Conservation (phyloP, 176 grass and related monocot species). For the Microstegium vimineum region DNA sequence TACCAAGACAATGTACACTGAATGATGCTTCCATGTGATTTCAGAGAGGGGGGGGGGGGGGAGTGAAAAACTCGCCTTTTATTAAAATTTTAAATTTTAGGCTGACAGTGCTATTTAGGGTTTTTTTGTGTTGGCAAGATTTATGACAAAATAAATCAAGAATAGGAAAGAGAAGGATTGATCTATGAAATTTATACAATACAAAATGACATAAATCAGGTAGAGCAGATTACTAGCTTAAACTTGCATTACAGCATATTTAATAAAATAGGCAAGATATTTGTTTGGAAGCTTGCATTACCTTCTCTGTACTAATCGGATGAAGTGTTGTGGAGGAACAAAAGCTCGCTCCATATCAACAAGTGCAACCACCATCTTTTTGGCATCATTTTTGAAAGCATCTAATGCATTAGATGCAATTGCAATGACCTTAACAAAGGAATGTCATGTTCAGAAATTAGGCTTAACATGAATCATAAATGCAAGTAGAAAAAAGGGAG, state of each 20-base stretch:
- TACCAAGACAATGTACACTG: constrained; percentile 14
- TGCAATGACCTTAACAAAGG: constrained; percentile 71
- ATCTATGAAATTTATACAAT: not conserved
- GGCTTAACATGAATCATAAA: constrained; percentile 8
- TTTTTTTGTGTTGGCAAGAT: too few relatives aligned
- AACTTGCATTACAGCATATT: not conserved
- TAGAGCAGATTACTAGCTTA: constrained; percentile 1
- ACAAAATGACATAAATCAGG: not conserved
- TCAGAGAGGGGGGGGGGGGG: too few relatives aligned
- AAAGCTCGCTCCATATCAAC: constrained; percentile 98
- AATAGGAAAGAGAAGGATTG: not conserved
- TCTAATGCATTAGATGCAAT: constrained; percentile 84
- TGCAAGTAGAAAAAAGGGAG: not conserved
- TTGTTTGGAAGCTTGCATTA: too few relatives aligned
- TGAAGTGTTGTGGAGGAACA: constrained; percentile 95
- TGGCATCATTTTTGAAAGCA: constrained; percentile 80
- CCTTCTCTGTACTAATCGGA: constrained; percentile 85
- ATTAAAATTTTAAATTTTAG: not conserved
- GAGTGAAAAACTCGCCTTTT: not conserved
- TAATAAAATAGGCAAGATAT: constrained; percentile 24
- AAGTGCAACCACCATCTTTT: constrained; percentile 95
- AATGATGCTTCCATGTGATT: not conserved
- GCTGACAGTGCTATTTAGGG: not conserved
- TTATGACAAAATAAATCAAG: constrained; percentile 1
- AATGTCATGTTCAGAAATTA: constrained; percentile 36